Evolutionary conservation across 1,284 basidiomycete genomes (phyloP).

Genomic region (Thelephora terrestris): DNA sequence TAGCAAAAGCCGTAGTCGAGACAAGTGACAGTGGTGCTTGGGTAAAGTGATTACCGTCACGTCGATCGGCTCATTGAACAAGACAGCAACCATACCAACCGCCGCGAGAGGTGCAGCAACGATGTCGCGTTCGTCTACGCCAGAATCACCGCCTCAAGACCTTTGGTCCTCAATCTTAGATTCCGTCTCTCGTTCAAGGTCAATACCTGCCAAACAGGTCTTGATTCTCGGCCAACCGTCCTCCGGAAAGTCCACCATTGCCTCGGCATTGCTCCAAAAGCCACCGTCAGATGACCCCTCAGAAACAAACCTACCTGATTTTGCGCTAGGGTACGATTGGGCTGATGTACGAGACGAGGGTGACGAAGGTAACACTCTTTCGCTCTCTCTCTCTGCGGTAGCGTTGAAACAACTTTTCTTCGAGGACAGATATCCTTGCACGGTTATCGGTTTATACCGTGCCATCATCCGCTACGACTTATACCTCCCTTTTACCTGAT

Average conservation of each 20-base stretch:
- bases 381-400: conserved; percentile 1
- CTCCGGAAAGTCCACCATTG: conserved; percentile 69
- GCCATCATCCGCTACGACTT: conserved; percentile 66
- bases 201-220: conserved; percentile 80
- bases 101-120: conserved; percentile 23
- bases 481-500: conserved; percentile 72
- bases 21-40: background rate
- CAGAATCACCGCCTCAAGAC: conserved; percentile 65
- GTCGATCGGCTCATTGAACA: background rate
- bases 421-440: conserved; percentile 63
- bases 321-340: conserved; percentile 84
- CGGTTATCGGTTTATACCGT: conserved; percentile 85
- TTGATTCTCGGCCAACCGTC: conserved; percentile 70
- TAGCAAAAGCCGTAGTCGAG: background rate
- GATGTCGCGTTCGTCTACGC: conserved; percentile 48
- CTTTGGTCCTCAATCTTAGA: conserved; percentile 89
- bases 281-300: conserved; percentile 42
- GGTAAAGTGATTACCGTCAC: background rate
- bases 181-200: conserved; percentile 75
- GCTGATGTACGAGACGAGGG: conserved; percentile 78
- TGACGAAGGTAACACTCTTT: conserved; percentile 60
- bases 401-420: conserved; percentile 1
- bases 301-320: conserved; percentile 48
- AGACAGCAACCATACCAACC: conserved; percentile 1
- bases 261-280: conserved; percentile 62